Evolutionary conservation across 2,329 filamentous ascomycete genomes (phyloP).

Genomic region (Fusarium euwallaceae): DNA sequence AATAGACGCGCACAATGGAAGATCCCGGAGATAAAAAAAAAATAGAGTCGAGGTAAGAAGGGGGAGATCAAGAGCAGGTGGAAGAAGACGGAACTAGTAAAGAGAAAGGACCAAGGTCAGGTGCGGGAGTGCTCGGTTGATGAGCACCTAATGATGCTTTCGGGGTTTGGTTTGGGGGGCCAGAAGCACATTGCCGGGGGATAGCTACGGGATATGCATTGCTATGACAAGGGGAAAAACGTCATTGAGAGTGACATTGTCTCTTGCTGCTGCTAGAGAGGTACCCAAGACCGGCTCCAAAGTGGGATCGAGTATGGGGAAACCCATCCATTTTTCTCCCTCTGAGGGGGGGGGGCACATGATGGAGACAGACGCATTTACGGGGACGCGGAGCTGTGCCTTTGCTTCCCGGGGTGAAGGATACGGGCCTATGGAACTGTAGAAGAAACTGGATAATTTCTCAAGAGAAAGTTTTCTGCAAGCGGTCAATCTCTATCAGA

Average conservation of each 20-base stretch:
- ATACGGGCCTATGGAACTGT: slow-evolving; percentile 16
- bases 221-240: slow-evolving; percentile 23
- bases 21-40: slow-evolving; percentile 20
- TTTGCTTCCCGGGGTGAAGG: slow-evolving; percentile 2
- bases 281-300: slow-evolving; percentile 13
- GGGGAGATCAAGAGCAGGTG: slow-evolving; percentile 5
- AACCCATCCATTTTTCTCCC: slow-evolving; percentile 16
- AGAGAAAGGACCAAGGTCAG: slow-evolving; percentile 15
- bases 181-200: slow-evolving; percentile 8
- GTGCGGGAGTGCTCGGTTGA: slow-evolving; percentile 43
- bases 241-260: slow-evolving; percentile 32
- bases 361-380: slow-evolving; percentile 27
- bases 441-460: not conserved
- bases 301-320: slow-evolving; percentile 43
- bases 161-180: slow-evolving; percentile 8
- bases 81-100: slow-evolving; percentile 20
- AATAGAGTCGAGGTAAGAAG: slow-evolving; percentile 11
- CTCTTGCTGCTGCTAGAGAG: slow-evolving; percentile 6
- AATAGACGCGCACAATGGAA: slow-evolving; percentile 34
- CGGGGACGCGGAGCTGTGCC: slow-evolving; percentile 31
- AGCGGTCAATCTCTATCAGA: slow-evolving; percentile 5
- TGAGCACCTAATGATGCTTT: slow-evolving; percentile 36
- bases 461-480: not conserved
- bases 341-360: slow-evolving; percentile 31
- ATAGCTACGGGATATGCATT: not conserved